A percentile compares a stretch with the other conserved stretches of the same genome.
Conservation (phyloP, 2,329 filamentous ascomycete species). For the Kalaharituber pfeilii region DNA sequence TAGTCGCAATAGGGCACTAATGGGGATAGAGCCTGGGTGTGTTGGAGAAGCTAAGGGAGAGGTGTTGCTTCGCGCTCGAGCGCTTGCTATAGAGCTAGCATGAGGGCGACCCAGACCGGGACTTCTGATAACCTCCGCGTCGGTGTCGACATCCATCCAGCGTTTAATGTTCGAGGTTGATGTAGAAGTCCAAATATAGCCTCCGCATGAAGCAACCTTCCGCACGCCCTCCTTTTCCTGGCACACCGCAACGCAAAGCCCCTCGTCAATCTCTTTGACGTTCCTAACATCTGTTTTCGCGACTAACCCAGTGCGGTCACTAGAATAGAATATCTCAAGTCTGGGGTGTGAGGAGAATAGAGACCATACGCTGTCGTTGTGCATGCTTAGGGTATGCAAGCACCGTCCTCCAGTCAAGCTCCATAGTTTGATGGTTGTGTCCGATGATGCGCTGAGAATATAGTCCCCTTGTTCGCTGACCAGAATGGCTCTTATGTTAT, state of each 20-base stretch:
- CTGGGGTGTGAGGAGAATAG: constrained; percentile 75
- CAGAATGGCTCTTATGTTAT: constrained; percentile 80
- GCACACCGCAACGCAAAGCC: constrained; percentile 72
- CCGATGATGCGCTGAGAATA: constrained; percentile 83
- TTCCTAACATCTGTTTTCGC: constrained; percentile 85
- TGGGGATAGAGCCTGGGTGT: constrained; percentile 38
- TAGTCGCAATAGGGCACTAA: constrained; percentile 60
- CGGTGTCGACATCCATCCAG: constrained; percentile 74
- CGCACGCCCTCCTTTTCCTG: constrained; percentile 76
- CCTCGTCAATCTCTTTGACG: constrained; percentile 56
- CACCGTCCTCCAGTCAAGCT: constrained; percentile 86
- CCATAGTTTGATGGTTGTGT: constrained; percentile 97
- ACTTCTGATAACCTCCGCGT: constrained; percentile 42
- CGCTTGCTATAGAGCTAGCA: constrained; percentile 25
- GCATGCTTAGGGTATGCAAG: constrained; percentile 97
- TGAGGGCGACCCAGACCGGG: constrained; percentile 26
- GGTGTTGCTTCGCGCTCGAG: constrained; percentile 28
- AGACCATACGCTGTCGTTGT: constrained; percentile 95
- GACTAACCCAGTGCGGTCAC: constrained; percentile 79
- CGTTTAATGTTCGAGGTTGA: constrained; percentile 82
- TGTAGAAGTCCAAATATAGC: constrained; percentile 78
- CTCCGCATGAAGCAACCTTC: constrained; percentile 45
- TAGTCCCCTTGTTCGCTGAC: constrained; percentile 78
- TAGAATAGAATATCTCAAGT: constrained; percentile 82
- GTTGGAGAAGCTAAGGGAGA: constrained; percentile 24